These are phyloP conservation scores for Ambrosia artemisiifolia DNA, from an alignment of 129 eudicot species.

Conservation along the genomic window DNA sequence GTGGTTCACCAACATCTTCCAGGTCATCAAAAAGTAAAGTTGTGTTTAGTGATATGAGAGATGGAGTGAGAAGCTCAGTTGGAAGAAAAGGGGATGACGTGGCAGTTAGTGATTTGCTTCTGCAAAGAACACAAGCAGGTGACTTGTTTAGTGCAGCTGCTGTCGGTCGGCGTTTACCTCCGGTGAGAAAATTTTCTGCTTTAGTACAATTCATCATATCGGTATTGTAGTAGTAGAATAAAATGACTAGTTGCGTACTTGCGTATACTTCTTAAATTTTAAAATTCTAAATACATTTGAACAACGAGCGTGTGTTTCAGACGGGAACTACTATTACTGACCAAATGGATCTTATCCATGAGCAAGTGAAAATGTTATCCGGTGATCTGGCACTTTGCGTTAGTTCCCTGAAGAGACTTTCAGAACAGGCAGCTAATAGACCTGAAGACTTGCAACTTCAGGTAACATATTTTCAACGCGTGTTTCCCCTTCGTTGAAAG, in stretches of 20 bases:
- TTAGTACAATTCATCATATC: neutral
- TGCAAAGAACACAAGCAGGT: slow-evolving; percentile 71
- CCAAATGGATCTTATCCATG: slow-evolving; percentile 77
- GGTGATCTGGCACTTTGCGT: slow-evolving; percentile 82
- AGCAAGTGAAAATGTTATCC: slow-evolving; percentile 81
- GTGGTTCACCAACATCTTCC: slow-evolving; percentile 76
- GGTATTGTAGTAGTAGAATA: neutral
- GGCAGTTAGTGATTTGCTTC: slow-evolving; percentile 39
- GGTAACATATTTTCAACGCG: slow-evolving; percentile 36
- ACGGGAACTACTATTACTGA: slow-evolving; percentile 71
- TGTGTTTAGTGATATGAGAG: slow-evolving; percentile 48
- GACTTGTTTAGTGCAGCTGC: slow-evolving; percentile 61
- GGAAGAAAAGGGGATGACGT: slow-evolving; percentile 54
- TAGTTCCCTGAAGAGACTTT: slow-evolving; percentile 71
- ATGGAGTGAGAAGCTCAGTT: slow-evolving; percentile 50
- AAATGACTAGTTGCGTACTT: neutral
- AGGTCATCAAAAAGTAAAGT: slow-evolving; percentile 56
- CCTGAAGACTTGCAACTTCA: slow-evolving; percentile 54
- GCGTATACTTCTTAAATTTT: too few species aligned
- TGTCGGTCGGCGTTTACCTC: slow-evolving; percentile 53
- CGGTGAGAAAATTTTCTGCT: slow-evolving; percentile 34
- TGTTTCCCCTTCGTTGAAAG: neutral
- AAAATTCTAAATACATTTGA: slow-evolving; percentile 14
- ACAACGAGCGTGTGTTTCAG: slow-evolving; percentile 35
- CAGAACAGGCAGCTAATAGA: slow-evolving; percentile 62